Evolutionary conservation across 2,329 filamentous ascomycete species (phyloP), one percentile per base, ranked within the genome.

Genomic region (Xylariales sp.): DNA sequence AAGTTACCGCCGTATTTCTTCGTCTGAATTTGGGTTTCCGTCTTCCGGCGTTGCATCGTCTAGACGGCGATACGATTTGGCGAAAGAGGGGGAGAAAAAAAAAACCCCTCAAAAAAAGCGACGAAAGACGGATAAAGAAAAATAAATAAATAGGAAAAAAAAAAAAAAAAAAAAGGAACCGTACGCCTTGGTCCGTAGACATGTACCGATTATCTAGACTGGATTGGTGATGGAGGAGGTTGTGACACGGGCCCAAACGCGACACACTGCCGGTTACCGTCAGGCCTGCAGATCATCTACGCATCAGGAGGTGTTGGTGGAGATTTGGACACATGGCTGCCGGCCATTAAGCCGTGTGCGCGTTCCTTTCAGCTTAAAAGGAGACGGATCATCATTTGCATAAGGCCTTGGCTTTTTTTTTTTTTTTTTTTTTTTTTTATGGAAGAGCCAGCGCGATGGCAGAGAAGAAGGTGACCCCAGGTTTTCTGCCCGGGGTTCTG

Each of bases 271-370:
- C 58, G 59, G 48, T 57, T 66, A 55, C 68, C 68, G 68, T 63
- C 55, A 32, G 57, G 50, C 56, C 39, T 63, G 68, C 59, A 61
- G 65, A 69, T 69, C 68, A 62, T 53, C 14, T 34, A 59, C 65
- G 36, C 57, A 65, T 65, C 56, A 56, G 62, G 61, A 34, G 36
- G 43, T 36, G 36, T 32, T 28, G 32, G 67, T 61, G 64, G 61
- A 36, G 68, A 59, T 56, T 49, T 53, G 65, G 48, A 64, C 65
- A 68, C 64, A 67, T 67, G 68, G 68, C 49, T 64, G 52, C 64
- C 61, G 64, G 65, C 36, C 62, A 58, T 63, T 52, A 53, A 63
- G 45, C 49, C 58, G 57, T 43, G 49, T 45, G 36, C 39, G 36
- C 49, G 14, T 57, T 56, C 32, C 53, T 56, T 39, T 52, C 36